Conservation (phyloP, 2,329 filamentous ascomycete genomes). For the Monascus ruber region DNA sequence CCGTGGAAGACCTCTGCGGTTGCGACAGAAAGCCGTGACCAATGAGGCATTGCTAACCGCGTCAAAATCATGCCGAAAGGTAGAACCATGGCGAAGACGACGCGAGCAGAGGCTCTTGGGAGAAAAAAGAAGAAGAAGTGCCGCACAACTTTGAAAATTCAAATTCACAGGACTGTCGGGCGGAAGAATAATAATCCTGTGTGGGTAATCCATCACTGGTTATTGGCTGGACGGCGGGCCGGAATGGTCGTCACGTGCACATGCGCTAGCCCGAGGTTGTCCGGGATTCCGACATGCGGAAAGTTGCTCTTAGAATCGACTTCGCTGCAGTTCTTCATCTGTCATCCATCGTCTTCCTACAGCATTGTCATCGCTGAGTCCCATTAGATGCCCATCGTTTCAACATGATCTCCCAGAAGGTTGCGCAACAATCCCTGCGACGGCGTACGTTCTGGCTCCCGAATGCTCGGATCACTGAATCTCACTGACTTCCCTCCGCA, state of each 20-base stretch:
- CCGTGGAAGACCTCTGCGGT: conserved; percentile 25
- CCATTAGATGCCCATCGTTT: conserved; percentile 4
- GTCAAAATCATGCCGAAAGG: conserved; percentile 26
- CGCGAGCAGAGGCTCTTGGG: conserved; percentile 30
- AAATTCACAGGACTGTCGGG: conserved; percentile 3
- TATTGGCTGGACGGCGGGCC: conserved; percentile 28
- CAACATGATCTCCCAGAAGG: conserved; percentile 38
- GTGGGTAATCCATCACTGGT: conserved; percentile 18
- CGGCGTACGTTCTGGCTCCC: conserved; percentile 31
- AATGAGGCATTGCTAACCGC: conserved; percentile 28
- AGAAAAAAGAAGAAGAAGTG: conserved; percentile 10
- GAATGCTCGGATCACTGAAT: neutral
- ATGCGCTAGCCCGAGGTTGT: conserved; percentile 27
- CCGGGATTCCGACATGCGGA: conserved; percentile 26
- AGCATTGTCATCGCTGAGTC: conserved; percentile 8
- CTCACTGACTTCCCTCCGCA: conserved; percentile 18
- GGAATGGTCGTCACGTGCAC: conserved; percentile 21
- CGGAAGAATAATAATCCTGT: conserved; percentile 28
- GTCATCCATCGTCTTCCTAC: conserved; percentile 2
- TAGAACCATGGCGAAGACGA: conserved; percentile 12
- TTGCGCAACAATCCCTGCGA: conserved; percentile 37
- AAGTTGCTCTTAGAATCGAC: conserved; percentile 4
- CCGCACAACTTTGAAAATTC: conserved; percentile 6
- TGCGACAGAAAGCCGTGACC: conserved; percentile 36
- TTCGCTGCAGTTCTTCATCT: neutral